Base-by-base conservation (phyloP, 106 monocot species). In the Apostasia ramifera region DNA sequence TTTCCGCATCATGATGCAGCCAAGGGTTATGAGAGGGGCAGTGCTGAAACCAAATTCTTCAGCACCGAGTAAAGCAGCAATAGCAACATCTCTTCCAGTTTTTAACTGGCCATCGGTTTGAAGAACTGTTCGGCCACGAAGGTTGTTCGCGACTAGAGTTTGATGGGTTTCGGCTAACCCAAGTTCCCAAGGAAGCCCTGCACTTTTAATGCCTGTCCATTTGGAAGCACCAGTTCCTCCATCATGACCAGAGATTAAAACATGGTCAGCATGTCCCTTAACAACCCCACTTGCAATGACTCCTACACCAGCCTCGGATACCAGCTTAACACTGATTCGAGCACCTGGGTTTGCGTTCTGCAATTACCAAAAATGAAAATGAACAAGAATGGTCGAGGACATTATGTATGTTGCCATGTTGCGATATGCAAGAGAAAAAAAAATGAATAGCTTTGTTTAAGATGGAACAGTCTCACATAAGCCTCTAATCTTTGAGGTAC, bases 11-110 rank as follows among this genome's bases (percentile, higher is more conserved):
- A 98, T 98, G 65, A 98, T 90, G 74, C 98, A 98, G 13, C 98
- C 98, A 43, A 98, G 92, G 60, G 98, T 93, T 57, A 98, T 98
- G 47, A 98, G 79, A 62, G 98, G 98, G 5, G 98, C 98, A 68
- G 98, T 98, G 57, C 93, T 93, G 76, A 98, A 98, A 71, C 98
- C 98, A 73, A 98, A 98, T 67, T 98, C 98, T 77, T 98, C 98
- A n/a, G 98, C 98, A 64, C 98, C 98, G 65, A 98, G 93, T 9
- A 98, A 76, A 72, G 88, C 84, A 53, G 98, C 98, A 59, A 98
- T 74, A 6, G 93, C 98, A 69, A 98, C 98, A 81, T 98, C 98
- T 67, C 81, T 84, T 75, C 98, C 98, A 40, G 90, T 98, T 78
- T 98, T 98, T 65, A 98, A 78, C 75, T 98, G 98, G 6, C 98